Base-by-base conservation (phyloP, 371 early-diverging fungal species). In the Mucor irregularis region DNA sequence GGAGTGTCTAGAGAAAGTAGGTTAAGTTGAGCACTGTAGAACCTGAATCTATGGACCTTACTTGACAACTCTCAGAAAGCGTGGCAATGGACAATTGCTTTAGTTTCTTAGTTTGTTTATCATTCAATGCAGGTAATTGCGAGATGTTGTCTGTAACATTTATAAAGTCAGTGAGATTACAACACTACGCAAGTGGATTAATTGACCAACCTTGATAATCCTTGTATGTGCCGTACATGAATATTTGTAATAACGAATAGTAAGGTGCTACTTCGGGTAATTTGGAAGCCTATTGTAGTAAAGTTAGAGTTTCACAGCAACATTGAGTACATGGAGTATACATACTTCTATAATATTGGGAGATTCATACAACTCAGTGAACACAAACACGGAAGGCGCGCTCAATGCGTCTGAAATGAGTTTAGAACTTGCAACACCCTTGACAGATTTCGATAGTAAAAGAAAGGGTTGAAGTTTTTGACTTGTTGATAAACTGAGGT, bases 371-470 rank as follows among this genome's bases (percentile, higher is more conserved):
- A 94, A 66, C 56, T 94, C 94, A 6, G 86, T 82, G 75, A 92
- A 94, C 16, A 89, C 90, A 69, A 84, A 87, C 16, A 92, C 84
- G 35, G 89, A 89, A 24, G 90, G 87, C 37, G 91, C 88, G 33
- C 80, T 71, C 31, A 90, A 64, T 0, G 69, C 90, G 64, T 94
- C 92, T 55, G 76, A 71, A 58, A 92, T 89, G 2, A 94, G 78
- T 53, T 91, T 81, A 14, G 76, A 78, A 49, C 82, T 80, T 24
- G 90, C 93, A 7, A 83, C 78, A 6, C 93, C 92, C 50, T 87
- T 87, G 10, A 90, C 88, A 16, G 82, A 83, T 66, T 92, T 93
- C 21, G 91, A 80, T 31, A 92, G 77, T 11, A 90, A 71, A 10
- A 93, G 66, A 62, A 83, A 91, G 3, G 88, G 80, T 44, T 91